These are phyloP conservation scores for Naganishia friedmannii DNA, from an alignment of 768 basidiomycete species.

Conservation along the genomic window DNA sequence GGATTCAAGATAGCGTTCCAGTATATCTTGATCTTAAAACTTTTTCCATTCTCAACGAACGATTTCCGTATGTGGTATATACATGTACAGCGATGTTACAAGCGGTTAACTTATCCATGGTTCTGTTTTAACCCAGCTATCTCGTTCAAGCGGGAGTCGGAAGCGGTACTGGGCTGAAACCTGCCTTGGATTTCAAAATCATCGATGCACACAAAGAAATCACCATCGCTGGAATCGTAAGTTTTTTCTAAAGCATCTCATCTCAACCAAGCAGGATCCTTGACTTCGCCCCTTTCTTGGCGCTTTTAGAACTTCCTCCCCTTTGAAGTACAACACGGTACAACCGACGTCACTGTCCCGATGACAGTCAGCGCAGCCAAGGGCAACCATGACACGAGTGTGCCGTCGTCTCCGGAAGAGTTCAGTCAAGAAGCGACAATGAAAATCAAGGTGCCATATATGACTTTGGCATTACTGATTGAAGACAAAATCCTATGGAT, in stretches of 20 bases:
- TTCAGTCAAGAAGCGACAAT: too few species aligned
- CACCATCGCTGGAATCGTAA: slow-evolving; percentile 18
- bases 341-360: neutral
- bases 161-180: slow-evolving; percentile 7
- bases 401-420: too few species aligned
- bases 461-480: too few species aligned
- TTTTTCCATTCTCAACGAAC: slow-evolving; percentile 6
- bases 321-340: slow-evolving; percentile 17
- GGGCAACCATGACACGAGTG: too few species aligned
- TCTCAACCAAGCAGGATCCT: too few species aligned
- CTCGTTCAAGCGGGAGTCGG: slow-evolving; percentile 1
- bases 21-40: slow-evolving; percentile 11
- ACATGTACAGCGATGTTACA: too few species aligned
- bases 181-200: slow-evolving; percentile 12
- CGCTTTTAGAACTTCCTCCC: slow-evolving; percentile 1
- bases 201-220: neutral
- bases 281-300: neutral
- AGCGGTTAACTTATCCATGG: too few species aligned
- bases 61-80: slow-evolving; percentile 8
- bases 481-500: too few species aligned
- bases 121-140: neutral
- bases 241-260: neutral
- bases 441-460: too few species aligned
- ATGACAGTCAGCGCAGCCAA: neutral
- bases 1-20: slow-evolving; percentile 8